Percentiles rank a stretch among this genome's conserved stretches.
Conservation (phyloP, 805 yeast genomes). For the Yamadazyma paraphyllophila region DNA sequence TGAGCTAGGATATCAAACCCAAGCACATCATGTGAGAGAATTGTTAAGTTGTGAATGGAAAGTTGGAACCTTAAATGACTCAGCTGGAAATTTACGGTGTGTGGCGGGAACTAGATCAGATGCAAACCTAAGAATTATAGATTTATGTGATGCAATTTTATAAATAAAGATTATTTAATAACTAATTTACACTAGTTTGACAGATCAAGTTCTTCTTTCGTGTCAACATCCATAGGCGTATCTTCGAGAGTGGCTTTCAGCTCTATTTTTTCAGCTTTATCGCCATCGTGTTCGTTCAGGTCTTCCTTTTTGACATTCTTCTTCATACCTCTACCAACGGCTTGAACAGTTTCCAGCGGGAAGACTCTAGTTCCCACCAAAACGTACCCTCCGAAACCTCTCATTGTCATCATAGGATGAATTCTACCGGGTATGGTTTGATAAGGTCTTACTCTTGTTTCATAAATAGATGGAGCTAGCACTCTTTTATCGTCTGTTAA, state of each 20-base stretch:
- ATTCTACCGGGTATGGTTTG: conserved; percentile 93
- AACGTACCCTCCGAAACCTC: conserved; percentile 89
- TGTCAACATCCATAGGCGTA: neutral
- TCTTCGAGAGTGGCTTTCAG: neutral
- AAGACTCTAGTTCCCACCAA: conserved; percentile 75
- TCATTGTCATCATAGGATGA: conserved; percentile 93
- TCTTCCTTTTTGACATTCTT: conserved; percentile 1
- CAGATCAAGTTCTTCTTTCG: neutral
- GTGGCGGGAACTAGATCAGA: conserved; percentile 53
- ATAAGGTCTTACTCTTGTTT: conserved; percentile 78
- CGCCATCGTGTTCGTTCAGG: neutral
- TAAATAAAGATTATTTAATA: neutral
- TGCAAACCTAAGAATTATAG: neutral
- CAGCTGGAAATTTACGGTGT: conserved; percentile 52
- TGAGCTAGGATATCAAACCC: conserved; percentile 68
- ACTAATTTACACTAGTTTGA: neutral
- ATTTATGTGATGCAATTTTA: conserved; percentile 9
- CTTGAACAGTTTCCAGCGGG: conserved; percentile 61
- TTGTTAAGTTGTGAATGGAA: conserved; percentile 42
- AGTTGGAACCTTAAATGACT: conserved; percentile 49
- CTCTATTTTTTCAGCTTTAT: neutral
- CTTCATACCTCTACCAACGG: conserved; percentile 60
- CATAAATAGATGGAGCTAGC: conserved; percentile 79
- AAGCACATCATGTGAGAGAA: conserved; percentile 44
- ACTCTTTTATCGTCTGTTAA: conserved; percentile 65